Percentiles rank a stretch among this genome's conserved stretches.
Conservation (phyloP, 805 yeast species). For the Priceomyces medius region DNA sequence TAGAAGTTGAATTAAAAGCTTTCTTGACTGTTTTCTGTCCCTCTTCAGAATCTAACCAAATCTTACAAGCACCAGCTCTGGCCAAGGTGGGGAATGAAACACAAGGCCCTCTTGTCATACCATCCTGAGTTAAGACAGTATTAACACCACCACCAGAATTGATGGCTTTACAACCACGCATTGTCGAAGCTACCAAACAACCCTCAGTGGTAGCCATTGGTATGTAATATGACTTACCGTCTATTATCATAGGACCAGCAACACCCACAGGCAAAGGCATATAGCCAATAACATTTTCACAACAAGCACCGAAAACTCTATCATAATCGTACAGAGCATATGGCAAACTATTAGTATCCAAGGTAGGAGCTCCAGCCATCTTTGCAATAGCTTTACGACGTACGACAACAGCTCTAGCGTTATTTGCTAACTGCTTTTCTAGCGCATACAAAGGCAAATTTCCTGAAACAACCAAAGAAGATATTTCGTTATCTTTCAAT, state of each 20-base stretch:
- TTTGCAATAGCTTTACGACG: slow-evolving; percentile 92
- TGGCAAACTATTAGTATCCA: slow-evolving; percentile 73
- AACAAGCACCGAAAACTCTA: slow-evolving; percentile 97
- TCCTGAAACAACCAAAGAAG: slow-evolving; percentile 66
- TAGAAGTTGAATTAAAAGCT: slow-evolving; percentile 93
- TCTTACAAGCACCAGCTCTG: slow-evolving; percentile 92
- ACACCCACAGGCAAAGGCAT: slow-evolving; percentile 97
- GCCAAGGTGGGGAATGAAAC: slow-evolving; percentile 78
- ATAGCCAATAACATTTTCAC: slow-evolving; percentile 96
- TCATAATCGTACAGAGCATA: slow-evolving; percentile 84
- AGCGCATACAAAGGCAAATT: slow-evolving; percentile 90
- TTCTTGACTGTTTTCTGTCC: slow-evolving; percentile 80
- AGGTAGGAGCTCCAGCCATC: slow-evolving; percentile 76
- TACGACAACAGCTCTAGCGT: slow-evolving; percentile 86
- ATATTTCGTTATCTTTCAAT: slow-evolving; percentile 71
- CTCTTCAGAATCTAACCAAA: slow-evolving; percentile 94
- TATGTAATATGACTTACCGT: slow-evolving; percentile 82
- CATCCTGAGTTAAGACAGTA: slow-evolving; percentile 90
- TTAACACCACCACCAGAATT: slow-evolving; percentile 95
- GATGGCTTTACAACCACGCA: slow-evolving; percentile 98
- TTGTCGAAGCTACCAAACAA: slow-evolving; percentile 95
- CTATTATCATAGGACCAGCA: slow-evolving; percentile 94
- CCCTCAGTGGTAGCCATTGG: slow-evolving; percentile 99
- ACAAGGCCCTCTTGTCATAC: slow-evolving; percentile 99
- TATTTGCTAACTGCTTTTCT: slow-evolving; percentile 87